A percentile compares a stretch with the other conserved stretches of the same genome.
Evolutionary conservation across 169 alveolate genomes (phyloP).

Genomic region (Plasmodium malariae): DNA sequence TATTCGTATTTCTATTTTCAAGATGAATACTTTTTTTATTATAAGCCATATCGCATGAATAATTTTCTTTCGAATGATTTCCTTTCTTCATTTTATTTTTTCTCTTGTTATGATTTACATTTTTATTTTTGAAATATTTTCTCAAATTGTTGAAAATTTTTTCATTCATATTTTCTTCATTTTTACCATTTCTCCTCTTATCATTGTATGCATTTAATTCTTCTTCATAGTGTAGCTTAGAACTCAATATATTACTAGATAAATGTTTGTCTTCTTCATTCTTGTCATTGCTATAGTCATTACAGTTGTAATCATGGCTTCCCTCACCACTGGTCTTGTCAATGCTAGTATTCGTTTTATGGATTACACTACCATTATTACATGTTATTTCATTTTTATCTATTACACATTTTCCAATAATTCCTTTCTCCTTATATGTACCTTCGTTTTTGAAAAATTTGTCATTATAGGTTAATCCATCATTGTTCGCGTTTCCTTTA

Average conservation of each 20-base stretch:
- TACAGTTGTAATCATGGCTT: neutral
- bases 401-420: neutral
- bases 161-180: constrained; percentile 14
- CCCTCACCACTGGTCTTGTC: neutral
- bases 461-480: neutral
- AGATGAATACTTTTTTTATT: neutral
- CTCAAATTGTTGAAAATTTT: constrained; percentile 28
- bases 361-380: neutral
- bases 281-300: neutral
- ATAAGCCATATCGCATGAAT: neutral
- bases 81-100: neutral
- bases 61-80: neutral
- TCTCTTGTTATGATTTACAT: neutral
- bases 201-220: neutral
- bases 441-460: neutral
- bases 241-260: no score
- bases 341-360: neutral
- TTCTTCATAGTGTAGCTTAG: no score
- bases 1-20: neutral
- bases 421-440: neutral
- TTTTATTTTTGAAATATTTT: constrained; percentile 13
- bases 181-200: neutral
- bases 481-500: neutral
- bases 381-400: neutral
- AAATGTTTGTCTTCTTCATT: no score